phyloP scores from a whole-genome alignment of 192 early-diverging fungal species.

The Geranomyces variabilis region DNA sequence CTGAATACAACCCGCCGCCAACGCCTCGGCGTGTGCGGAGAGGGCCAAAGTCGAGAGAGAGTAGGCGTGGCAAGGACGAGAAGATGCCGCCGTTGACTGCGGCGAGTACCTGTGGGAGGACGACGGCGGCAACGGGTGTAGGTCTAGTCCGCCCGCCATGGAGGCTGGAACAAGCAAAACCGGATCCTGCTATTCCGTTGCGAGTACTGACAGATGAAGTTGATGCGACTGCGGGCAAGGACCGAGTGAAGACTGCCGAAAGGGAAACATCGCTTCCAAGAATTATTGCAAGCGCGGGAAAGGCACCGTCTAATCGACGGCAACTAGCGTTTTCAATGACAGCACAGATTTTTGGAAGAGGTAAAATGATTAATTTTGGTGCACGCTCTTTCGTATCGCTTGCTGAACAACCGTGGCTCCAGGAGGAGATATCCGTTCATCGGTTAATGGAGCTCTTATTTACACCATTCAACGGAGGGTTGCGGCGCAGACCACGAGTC shows the following conservation, averaged over 20 bases:
- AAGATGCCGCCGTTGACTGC: slow-evolving; percentile 11
- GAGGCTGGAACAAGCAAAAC: slow-evolving; percentile 5
- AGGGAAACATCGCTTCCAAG: no score
- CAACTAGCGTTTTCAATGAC: slow-evolving; percentile 8
- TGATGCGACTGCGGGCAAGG: not conserved
- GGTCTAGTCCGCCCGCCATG: not conserved
- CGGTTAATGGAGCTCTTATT: not conserved
- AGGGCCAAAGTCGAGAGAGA: no score
- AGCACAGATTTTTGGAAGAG: slow-evolving; percentile 2
- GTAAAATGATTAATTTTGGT: not conserved
- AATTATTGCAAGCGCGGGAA: no score
- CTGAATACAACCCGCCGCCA: slow-evolving; percentile 1
- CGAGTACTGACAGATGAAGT: not conserved
- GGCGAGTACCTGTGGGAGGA: no score
- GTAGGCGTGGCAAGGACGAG: not conserved
- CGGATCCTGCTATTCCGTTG: not conserved
- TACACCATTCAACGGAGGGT: slow-evolving; percentile 14
- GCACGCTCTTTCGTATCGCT: not conserved
- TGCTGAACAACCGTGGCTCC: not conserved
- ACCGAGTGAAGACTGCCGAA: not conserved
- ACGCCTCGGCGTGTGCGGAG: not conserved
- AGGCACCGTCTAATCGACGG: not conserved
- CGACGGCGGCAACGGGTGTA: not conserved
- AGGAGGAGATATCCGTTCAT: slow-evolving; percentile 26
- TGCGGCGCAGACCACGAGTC: slow-evolving; percentile 6